Percentiles rank a stretch among this genome's conserved stretches.
phyloP scores from a whole-genome alignment of 768 basidiomycete genomes.

The Xanthoconium stramineum region DNA sequence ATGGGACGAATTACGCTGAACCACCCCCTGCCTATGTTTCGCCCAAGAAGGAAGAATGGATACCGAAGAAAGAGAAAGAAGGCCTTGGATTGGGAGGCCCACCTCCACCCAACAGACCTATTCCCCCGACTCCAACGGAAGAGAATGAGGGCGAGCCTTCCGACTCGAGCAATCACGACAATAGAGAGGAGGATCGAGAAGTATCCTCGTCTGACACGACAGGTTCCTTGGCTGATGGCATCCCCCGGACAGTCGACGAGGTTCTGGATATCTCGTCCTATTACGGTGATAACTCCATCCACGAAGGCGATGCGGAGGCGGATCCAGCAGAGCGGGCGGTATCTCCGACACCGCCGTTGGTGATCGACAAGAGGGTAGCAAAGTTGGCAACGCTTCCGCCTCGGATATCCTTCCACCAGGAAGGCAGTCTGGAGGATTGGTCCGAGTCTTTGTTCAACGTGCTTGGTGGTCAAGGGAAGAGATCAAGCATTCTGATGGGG shows the following conservation, averaged over 20 bases:
- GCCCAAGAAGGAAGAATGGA: slow-evolving; percentile 8
- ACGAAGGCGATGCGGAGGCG: slow-evolving; percentile 6
- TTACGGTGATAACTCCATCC: slow-evolving; percentile 9
- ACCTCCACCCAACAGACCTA: slow-evolving; percentile 15
- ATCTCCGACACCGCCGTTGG: slow-evolving; percentile 30
- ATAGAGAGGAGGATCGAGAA: neutral
- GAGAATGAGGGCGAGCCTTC: slow-evolving; percentile 7
- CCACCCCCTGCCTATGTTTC: slow-evolving; percentile 49
- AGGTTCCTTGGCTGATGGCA: neutral
- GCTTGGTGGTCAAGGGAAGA: slow-evolving; percentile 34
- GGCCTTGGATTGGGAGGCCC: neutral
- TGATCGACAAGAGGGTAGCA: slow-evolving; percentile 25
- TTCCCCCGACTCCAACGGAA: slow-evolving; percentile 15
- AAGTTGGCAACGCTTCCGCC: slow-evolving; percentile 39
- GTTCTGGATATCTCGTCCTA: slow-evolving; percentile 29
- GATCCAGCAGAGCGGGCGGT: slow-evolving; percentile 7
- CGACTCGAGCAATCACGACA: neutral
- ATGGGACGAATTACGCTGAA: slow-evolving; percentile 26
- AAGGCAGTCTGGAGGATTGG: slow-evolving; percentile 51
- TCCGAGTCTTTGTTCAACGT: slow-evolving; percentile 52
- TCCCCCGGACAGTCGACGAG: slow-evolving; percentile 25
- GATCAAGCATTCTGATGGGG: slow-evolving; percentile 7
- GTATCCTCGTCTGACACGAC: neutral
- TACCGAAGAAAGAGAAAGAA: slow-evolving; percentile 20
- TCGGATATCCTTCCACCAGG: slow-evolving; percentile 52